Percentiles rank a stretch among this genome's conserved stretches.
Evolutionary conservation across 73 alveolate species (phyloP).

Genomic region (Uronychia binucleata): DNA sequence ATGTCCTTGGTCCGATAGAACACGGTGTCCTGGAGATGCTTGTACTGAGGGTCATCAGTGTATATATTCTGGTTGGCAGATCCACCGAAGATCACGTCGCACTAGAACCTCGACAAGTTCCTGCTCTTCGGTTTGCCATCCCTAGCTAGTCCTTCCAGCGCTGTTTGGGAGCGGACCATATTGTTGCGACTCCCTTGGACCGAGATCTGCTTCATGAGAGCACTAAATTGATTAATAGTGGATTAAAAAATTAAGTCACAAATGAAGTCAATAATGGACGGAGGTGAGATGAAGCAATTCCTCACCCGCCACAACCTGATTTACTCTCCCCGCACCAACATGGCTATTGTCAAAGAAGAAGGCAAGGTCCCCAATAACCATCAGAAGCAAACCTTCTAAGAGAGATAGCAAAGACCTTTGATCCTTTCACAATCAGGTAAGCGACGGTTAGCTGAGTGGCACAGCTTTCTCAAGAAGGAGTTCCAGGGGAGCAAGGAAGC

Average conservation of each 20-base stretch:
- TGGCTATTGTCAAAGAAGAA: slow-evolving; percentile 27
- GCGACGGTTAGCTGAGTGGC: background rate
- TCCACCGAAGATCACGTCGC: background rate
- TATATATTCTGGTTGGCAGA: background rate
- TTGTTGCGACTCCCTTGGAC: no score
- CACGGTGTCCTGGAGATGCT: background rate
- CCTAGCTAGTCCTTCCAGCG: no score
- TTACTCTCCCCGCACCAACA: slow-evolving; percentile 47
- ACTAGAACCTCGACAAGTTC: background rate
- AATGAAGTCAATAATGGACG: background rate
- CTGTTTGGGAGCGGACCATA: no score
- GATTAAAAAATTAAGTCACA: background rate
- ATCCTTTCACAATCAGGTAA: slow-evolving; percentile 76
- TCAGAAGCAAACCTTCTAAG: slow-evolving; percentile 61
- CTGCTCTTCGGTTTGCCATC: background rate
- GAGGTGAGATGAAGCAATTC: slow-evolving; percentile 23
- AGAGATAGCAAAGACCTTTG: slow-evolving; percentile 78
- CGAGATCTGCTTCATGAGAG: no score
- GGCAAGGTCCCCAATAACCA: background rate
- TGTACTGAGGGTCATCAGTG: background rate
- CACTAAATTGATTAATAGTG: background rate
- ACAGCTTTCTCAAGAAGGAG: background rate
- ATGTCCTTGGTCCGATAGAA: slow-evolving; percentile 19
- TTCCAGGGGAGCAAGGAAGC: slow-evolving; percentile 67
- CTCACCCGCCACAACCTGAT: slow-evolving; percentile 30